A percentile compares a stretch with the other conserved stretches of the same genome.
Conservation (phyloP, 2,329 filamentous ascomycete species). For the Akanthomyces dipterigenus region DNA sequence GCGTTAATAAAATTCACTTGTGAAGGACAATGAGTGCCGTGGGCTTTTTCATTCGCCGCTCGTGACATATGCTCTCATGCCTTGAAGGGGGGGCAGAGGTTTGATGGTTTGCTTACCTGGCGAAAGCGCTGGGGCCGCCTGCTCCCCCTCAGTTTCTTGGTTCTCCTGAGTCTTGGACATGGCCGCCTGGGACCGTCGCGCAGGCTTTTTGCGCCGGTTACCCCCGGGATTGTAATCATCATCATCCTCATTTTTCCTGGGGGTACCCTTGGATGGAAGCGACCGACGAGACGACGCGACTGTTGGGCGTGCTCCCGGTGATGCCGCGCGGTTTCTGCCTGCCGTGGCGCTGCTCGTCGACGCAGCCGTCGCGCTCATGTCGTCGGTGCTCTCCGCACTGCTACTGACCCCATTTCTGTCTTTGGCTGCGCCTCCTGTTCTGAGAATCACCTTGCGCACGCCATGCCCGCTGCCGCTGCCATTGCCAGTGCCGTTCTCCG, state of each 20-base stretch:
- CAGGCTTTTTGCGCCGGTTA: conserved; percentile 22
- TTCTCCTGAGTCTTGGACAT: conserved; percentile 16
- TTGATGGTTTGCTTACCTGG: conserved; percentile 10
- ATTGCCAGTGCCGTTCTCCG: conserved; percentile 20
- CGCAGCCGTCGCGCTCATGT: background rate
- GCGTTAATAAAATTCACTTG: conserved; percentile 47
- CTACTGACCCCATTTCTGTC: conserved; percentile 17
- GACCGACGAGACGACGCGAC: conserved; percentile 20
- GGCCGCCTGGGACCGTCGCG: background rate
- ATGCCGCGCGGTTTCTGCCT: conserved; percentile 12
- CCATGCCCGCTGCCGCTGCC: conserved; percentile 15
- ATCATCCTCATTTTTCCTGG: conserved; percentile 31
- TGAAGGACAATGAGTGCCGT: conserved; percentile 14
- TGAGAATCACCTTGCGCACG: conserved; percentile 41
- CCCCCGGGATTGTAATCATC: conserved; percentile 38
- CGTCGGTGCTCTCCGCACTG: conserved; percentile 18
- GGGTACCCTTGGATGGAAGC: conserved; percentile 17
- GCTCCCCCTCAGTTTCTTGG: background rate
- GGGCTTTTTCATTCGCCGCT: background rate
- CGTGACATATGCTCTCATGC: background rate
- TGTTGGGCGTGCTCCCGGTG: conserved; percentile 3
- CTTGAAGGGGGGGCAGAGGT: background rate
- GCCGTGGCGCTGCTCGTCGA: conserved; percentile 9
- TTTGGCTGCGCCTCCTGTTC: conserved; percentile 25
- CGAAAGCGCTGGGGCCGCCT: conserved; percentile 3